phyloP scores from a whole-genome alignment of 768 basidiomycete genomes.

The Termitomyces bulborhizus region DNA sequence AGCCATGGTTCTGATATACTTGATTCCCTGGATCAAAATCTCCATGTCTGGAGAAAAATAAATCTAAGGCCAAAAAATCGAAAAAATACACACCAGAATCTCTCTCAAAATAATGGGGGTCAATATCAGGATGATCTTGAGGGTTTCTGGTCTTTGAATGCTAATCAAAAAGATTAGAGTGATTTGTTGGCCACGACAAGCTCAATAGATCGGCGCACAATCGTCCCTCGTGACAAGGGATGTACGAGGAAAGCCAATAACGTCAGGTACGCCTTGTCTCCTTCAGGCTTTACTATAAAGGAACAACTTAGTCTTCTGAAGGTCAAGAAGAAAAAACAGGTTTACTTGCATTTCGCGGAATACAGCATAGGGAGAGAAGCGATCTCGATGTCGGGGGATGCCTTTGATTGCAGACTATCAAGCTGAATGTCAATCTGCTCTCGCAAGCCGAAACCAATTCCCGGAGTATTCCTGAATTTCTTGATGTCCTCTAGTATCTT shows the following conservation, averaged over 20 bases:
- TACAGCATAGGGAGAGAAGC: slow-evolving; percentile 17
- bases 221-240: slow-evolving; percentile 40
- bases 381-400: slow-evolving; percentile 20
- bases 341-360: slow-evolving; percentile 13
- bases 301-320: neutral
- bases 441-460: slow-evolving; percentile 23
- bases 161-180: slow-evolving; percentile 3
- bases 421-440: slow-evolving; percentile 37
- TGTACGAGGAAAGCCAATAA: slow-evolving; percentile 33
- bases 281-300: slow-evolving; percentile 23
- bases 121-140: slow-evolving; percentile 26
- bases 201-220: slow-evolving; percentile 25
- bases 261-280: slow-evolving; percentile 37
- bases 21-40: slow-evolving; percentile 14
- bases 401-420: slow-evolving; percentile 19
- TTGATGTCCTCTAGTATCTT: slow-evolving; percentile 20
- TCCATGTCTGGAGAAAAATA: slow-evolving; percentile 13
- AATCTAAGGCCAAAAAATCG: neutral
- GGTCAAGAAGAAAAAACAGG: too few relatives aligned
- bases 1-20: slow-evolving; percentile 14
- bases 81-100: slow-evolving; percentile 27
- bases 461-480: slow-evolving; percentile 15
- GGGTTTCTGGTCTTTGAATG: slow-evolving; percentile 29
- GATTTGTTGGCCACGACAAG: neutral
- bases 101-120: slow-evolving; percentile 37